phyloP scores from a whole-genome alignment of 2,329 filamentous ascomycete species.

The Thielaviopsis euricoi region DNA sequence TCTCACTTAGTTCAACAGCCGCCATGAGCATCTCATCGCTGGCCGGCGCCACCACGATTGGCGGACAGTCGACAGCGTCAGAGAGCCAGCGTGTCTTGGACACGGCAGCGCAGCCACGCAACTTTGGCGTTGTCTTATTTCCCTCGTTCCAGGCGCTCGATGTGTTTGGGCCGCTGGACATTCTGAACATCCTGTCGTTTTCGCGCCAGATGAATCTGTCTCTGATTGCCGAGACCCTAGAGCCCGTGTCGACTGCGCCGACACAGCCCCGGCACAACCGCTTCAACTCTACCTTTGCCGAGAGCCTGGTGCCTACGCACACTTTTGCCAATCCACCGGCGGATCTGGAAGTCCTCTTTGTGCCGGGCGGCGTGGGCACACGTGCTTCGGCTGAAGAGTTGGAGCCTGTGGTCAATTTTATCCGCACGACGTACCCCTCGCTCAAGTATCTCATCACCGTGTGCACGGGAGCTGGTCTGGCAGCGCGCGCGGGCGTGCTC shows the following conservation, averaged over 20 bases:
- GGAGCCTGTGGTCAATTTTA: conserved; percentile 22
- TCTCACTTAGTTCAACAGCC: not conserved
- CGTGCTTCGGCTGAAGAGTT: conserved; percentile 19
- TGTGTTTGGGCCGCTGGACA: conserved; percentile 29
- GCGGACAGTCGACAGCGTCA: not conserved
- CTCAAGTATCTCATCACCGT: conserved; percentile 44
- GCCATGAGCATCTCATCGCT: not conserved
- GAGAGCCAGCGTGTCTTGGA: not conserved
- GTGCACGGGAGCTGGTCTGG: conserved; percentile 46
- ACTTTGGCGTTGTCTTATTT: conserved; percentile 28
- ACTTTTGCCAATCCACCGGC: conserved; percentile 35
- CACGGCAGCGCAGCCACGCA: conserved; percentile 9
- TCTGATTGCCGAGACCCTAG: conserved; percentile 24
- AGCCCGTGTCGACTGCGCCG: conserved; percentile 24
- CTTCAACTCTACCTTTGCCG: conserved; percentile 21
- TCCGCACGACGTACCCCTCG: conserved; percentile 27
- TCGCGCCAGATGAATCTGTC: conserved; percentile 22
- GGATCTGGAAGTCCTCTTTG: conserved; percentile 45
- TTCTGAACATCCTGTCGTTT: conserved; percentile 25
- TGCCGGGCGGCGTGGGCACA: conserved; percentile 45
- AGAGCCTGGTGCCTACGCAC: conserved; percentile 24
- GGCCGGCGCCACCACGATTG: not conserved
- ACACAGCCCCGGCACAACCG: conserved; percentile 16
- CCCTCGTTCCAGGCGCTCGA: conserved; percentile 29
- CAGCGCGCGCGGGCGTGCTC: conserved; percentile 41